Evolutionary conservation across 163 green algal species (phyloP).

Genomic region (Trebouxiophyceae sp.): DNA sequence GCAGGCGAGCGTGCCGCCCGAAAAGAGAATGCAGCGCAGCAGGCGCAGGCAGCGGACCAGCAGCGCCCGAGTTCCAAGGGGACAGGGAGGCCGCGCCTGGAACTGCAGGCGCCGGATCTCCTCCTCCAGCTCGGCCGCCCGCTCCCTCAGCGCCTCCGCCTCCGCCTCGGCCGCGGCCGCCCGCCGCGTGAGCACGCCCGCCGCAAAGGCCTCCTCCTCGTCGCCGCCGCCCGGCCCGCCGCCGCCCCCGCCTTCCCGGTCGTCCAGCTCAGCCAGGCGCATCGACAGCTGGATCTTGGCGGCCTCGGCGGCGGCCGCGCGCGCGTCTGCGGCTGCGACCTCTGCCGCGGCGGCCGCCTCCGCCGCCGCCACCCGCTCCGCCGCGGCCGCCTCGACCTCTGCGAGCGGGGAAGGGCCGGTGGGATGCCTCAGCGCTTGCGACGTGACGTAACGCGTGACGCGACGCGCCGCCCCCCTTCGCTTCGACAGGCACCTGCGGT

Average conservation of each 20-base stretch:
- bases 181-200: not conserved
- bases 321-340: not conserved
- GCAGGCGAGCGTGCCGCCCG: not conserved
- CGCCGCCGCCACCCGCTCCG: not conserved
- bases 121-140: not conserved
- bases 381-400: not conserved
- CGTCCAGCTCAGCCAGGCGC: not conserved
- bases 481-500: too few relatives aligned
- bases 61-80: too few relatives aligned
- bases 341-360: too few relatives aligned
- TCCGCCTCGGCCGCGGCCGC: not conserved
- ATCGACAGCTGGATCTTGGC: slow-evolving; percentile 1
- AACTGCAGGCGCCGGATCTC: not conserved
- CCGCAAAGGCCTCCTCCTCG: not conserved
- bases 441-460: too few relatives aligned
- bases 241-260: not conserved
- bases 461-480: too few relatives aligned
- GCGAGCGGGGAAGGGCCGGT: too few relatives aligned
- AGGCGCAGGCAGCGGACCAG: not conserved
- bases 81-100: not conserved
- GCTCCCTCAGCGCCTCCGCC: not conserved
- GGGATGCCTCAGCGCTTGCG: too few relatives aligned
- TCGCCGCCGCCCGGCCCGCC: too few relatives aligned
- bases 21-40: not conserved
- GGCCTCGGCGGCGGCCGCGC: not conserved